phyloP scores from a whole-genome alignment of 495 filamentous ascomycete species.

The Margaritispora aquatica region DNA sequence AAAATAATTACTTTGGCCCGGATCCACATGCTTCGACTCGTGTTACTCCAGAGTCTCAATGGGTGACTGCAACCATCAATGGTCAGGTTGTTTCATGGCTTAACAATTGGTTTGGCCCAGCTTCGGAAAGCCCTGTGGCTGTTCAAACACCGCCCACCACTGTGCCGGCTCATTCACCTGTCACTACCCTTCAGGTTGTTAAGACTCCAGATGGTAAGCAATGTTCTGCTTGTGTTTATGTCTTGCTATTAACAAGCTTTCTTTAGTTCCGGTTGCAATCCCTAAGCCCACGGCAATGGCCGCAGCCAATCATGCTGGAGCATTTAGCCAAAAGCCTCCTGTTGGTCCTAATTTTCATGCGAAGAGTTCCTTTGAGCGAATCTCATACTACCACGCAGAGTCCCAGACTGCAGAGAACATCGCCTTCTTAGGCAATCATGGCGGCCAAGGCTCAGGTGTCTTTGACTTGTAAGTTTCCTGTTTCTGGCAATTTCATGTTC shows the following conservation, averaged over 20 bases:
- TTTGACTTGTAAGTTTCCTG: slow-evolving; percentile 44
- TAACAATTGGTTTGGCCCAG: slow-evolving; percentile 49
- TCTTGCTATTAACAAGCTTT: background rate
- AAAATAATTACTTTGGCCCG: slow-evolving; percentile 50
- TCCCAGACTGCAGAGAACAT: slow-evolving; percentile 45
- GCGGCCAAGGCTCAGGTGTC: slow-evolving; percentile 51
- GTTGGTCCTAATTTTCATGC: background rate
- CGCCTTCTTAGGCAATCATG: slow-evolving; percentile 60
- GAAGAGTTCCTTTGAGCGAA: slow-evolving; percentile 27
- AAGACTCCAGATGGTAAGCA: background rate
- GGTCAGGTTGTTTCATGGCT: slow-evolving; percentile 55
- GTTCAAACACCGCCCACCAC: background rate
- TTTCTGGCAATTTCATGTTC: slow-evolving; percentile 4
- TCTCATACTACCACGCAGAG: slow-evolving; percentile 51
- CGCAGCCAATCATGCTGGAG: background rate
- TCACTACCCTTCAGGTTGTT: background rate
- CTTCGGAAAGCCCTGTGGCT: background rate
- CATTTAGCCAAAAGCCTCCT: background rate
- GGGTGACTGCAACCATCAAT: slow-evolving; percentile 56
- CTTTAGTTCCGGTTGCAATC: background rate
- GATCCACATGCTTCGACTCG: slow-evolving; percentile 13
- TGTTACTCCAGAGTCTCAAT: slow-evolving; percentile 4
- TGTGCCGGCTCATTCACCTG: background rate
- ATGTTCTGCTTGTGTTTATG: too few species aligned
- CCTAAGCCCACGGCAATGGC: background rate